Evolutionary conservation across 2,329 filamentous ascomycete species (phyloP).

Genomic region (Penicillium sp.): DNA sequence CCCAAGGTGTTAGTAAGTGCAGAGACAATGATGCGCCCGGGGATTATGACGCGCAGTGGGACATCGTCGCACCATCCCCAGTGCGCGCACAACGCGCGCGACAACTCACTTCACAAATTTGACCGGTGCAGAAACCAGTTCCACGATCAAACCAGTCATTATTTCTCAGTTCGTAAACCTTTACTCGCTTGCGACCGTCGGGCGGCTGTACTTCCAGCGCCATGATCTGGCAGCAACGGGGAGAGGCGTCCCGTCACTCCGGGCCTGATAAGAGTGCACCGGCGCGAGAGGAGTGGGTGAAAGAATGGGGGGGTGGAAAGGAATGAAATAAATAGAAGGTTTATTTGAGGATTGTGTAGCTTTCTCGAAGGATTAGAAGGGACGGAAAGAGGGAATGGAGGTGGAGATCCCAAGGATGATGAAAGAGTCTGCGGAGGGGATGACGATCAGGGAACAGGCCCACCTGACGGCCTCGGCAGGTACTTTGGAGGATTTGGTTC

Average conservation of each 20-base stretch:
- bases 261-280: constrained; percentile 35
- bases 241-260: constrained; percentile 40
- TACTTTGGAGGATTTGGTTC: constrained; percentile 14
- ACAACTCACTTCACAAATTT: constrained; percentile 64
- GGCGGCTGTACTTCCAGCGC: constrained; percentile 47
- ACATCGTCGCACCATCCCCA: constrained; percentile 12
- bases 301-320: not conserved
- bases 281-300: constrained; percentile 30
- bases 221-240: constrained; percentile 41
- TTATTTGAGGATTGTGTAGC: constrained; percentile 13
- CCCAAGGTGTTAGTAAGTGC: constrained; percentile 1
- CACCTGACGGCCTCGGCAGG: constrained; percentile 32
- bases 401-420: constrained; percentile 21
- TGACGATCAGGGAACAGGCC: constrained; percentile 24
- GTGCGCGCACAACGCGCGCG: constrained; percentile 21
- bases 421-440: constrained; percentile 27
- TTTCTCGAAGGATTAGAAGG: constrained; percentile 16
- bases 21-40: constrained; percentile 2
- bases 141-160: constrained; percentile 99
- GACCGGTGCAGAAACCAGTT: constrained; percentile 88
- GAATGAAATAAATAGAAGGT: constrained; percentile 7
- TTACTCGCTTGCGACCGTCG: constrained; percentile 66
- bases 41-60: constrained; percentile 15
- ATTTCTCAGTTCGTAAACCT: constrained; percentile 97
- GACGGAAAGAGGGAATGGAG: constrained; percentile 12